phyloP scores from a whole-genome alignment of 2,329 filamentous ascomycete genomes.

The Hypocrella siamensis region DNA sequence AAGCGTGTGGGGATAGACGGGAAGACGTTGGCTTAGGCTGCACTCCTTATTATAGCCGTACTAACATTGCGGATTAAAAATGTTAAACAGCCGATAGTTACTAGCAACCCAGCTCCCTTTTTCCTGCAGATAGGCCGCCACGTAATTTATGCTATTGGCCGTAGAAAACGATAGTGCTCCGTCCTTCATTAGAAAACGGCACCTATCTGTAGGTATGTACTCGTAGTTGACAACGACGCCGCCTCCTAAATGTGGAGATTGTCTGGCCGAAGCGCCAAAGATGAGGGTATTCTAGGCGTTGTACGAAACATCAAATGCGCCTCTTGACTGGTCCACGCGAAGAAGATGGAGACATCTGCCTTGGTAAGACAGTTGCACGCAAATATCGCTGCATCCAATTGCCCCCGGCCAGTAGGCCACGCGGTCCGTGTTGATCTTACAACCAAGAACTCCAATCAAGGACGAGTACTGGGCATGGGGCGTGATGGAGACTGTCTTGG shows the following conservation, averaged over 20 bases:
- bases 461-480: constrained; percentile 42
- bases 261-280: constrained; percentile 30
- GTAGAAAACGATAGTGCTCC: constrained; percentile 38
- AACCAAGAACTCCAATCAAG: constrained; percentile 41
- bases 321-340: constrained; percentile 37
- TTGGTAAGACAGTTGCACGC: constrained; percentile 26
- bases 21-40: constrained; percentile 6
- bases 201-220: constrained; percentile 29
- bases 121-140: constrained; percentile 28
- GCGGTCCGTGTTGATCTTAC: constrained; percentile 44
- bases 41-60: constrained; percentile 36
- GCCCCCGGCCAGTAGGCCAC: constrained; percentile 43
- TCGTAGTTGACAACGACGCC: constrained; percentile 35
- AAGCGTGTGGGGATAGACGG: not conserved
- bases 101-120: constrained; percentile 32
- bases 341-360: constrained; percentile 33
- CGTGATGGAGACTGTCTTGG: constrained; percentile 18
- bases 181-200: constrained; percentile 30
- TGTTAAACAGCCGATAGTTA: constrained; percentile 39
- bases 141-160: constrained; percentile 40
- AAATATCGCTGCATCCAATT: constrained; percentile 39
- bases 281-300: constrained; percentile 45
- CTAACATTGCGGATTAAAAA: constrained; percentile 32
- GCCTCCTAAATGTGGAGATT: constrained; percentile 30
- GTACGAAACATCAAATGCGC: constrained; percentile 43